Conservation (phyloP, 225 moss, liverwort and hornwort genomes). For the Antitrichia curtipendula region DNA sequence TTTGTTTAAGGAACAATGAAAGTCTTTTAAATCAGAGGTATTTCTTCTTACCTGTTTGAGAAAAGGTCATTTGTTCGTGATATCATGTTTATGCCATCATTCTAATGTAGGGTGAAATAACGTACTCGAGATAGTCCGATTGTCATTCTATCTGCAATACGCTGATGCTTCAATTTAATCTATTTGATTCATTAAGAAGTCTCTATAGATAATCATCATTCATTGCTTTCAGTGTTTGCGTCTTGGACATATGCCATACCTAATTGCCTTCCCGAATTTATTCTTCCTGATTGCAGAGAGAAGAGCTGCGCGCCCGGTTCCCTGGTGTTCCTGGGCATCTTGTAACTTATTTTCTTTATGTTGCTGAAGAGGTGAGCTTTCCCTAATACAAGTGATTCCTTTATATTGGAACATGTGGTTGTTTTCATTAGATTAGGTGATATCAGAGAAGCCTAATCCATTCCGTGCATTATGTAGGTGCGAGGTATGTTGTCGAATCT, state of each 20-base stretch:
- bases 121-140: not conserved
- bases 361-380: slow-evolving; percentile 74
- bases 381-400: not conserved
- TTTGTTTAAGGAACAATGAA: not conserved
- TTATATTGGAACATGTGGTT: not conserved
- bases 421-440: not conserved
- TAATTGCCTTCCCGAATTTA: not conserved
- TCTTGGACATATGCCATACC: not conserved
- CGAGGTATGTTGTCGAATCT: slow-evolving; percentile 59
- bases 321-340: slow-evolving; percentile 87
- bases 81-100: not conserved
- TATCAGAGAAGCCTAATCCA: not conserved
- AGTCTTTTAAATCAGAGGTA: not conserved
- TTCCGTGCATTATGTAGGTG: slow-evolving; percentile 25
- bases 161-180: not conserved
- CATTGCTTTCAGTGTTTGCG: not conserved
- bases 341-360: slow-evolving; percentile 66
- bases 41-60: not conserved
- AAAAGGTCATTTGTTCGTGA: not conserved
- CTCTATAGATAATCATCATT: not conserved
- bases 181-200: not conserved
- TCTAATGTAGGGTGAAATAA: not conserved
- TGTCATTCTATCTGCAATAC: not conserved
- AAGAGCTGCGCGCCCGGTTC: slow-evolving; percentile 79
- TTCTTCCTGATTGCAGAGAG: slow-evolving; percentile 38